Conservation (phyloP, 2,329 filamentous ascomycete species). For the Aureobasidium lini region DNA sequence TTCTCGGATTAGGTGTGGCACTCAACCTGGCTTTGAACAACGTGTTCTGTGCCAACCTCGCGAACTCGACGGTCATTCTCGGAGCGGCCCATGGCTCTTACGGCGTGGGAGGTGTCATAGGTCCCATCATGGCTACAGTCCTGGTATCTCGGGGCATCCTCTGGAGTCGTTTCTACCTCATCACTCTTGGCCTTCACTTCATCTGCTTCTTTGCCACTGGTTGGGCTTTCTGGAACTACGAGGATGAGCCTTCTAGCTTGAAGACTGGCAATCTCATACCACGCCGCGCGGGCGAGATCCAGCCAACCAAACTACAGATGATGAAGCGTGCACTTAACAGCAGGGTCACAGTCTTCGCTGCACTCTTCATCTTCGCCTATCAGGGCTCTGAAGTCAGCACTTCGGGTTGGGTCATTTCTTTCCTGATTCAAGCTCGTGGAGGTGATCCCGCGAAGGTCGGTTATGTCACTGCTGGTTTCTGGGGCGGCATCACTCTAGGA, state of each 20-base stretch:
- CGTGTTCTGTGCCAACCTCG: slow-evolving; percentile 48
- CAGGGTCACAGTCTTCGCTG: slow-evolving; percentile 61
- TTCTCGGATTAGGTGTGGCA: slow-evolving; percentile 50
- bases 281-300: slow-evolving; percentile 26
- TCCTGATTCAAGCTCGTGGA: slow-evolving; percentile 64
- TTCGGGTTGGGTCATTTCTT: slow-evolving; percentile 81
- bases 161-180: slow-evolving; percentile 68
- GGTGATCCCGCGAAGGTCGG: slow-evolving; percentile 65
- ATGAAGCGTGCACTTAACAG: slow-evolving; percentile 45
- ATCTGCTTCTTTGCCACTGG: slow-evolving; percentile 51
- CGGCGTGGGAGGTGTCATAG: slow-evolving; percentile 45
- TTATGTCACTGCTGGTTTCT: slow-evolving; percentile 67
- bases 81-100: slow-evolving; percentile 61
- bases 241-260: slow-evolving; percentile 48
- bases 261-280: slow-evolving; percentile 33
- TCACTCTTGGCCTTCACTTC: slow-evolving; percentile 53
- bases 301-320: slow-evolving; percentile 37
- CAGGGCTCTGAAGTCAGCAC: slow-evolving; percentile 79
- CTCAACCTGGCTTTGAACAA: slow-evolving; percentile 49
- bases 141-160: slow-evolving; percentile 54
- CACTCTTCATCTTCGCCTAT: slow-evolving; percentile 78
- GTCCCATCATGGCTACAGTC: slow-evolving; percentile 66
- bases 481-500: slow-evolving; percentile 41
- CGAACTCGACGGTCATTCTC: slow-evolving; percentile 44
- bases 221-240: slow-evolving; percentile 65